phyloP scores from a whole-genome alignment of 768 basidiomycete species.

The Lactarius akahatsu region DNA sequence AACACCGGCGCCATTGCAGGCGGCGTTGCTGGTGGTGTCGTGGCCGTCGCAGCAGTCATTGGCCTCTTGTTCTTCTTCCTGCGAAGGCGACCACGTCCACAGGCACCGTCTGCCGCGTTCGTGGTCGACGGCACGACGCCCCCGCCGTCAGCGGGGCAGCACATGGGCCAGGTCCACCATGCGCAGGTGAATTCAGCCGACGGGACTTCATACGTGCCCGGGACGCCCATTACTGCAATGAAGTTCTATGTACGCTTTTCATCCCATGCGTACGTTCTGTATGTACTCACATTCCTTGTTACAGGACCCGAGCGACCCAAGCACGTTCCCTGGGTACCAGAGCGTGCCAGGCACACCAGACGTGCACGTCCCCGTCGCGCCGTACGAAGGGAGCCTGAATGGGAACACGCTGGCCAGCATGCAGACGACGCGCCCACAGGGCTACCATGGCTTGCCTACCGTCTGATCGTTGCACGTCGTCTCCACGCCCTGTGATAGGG shows the following conservation, averaged over 20 bases:
- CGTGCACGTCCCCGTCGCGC: too few relatives aligned
- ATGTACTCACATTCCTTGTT: background rate
- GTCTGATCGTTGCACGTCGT: background rate
- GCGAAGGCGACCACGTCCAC: background rate
- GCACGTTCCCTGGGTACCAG: slow-evolving; percentile 13
- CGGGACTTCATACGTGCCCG: background rate
- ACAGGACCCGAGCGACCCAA: slow-evolving; percentile 17
- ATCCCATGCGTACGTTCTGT: too few relatives aligned
- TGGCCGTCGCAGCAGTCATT: background rate
- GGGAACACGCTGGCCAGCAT: background rate
- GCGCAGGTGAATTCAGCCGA: background rate
- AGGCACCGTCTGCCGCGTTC: background rate
- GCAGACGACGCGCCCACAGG: background rate
- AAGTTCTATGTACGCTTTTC: slow-evolving; percentile 12
- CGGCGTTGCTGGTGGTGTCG: slow-evolving; percentile 10
- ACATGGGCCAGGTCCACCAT: background rate
- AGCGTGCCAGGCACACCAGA: background rate
- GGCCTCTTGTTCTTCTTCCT: background rate
- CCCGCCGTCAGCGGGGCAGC: background rate
- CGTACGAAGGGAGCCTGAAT: background rate
- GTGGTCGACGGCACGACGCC: background rate
- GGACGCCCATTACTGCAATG: slow-evolving; percentile 1
- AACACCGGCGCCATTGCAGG: slow-evolving; percentile 2
- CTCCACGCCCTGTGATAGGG: background rate
- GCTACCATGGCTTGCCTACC: slow-evolving; percentile 7